phyloP scores from a whole-genome alignment of 73 alveolate species.

The Tetrahymena borealis region DNA sequence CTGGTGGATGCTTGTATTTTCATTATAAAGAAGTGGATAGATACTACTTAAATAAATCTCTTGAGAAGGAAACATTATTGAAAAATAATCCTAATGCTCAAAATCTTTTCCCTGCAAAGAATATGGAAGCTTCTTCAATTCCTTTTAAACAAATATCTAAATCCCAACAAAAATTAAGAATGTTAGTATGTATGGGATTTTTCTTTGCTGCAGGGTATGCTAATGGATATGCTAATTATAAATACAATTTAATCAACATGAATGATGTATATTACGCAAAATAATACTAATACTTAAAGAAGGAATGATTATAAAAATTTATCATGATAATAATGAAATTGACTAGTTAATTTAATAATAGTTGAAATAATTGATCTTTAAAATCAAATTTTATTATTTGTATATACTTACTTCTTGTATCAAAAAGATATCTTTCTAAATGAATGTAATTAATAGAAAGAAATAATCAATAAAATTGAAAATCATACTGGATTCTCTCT shows the following conservation, averaged over 20 bases:
- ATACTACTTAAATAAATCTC: background rate
- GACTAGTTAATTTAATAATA: too few species aligned
- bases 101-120: background rate
- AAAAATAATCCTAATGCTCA: background rate
- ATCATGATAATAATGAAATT: background rate
- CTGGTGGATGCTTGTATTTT: background rate
- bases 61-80: background rate
- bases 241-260: background rate
- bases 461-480: too few species aligned
- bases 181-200: background rate
- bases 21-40: background rate
- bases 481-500: too few species aligned
- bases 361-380: too few species aligned
- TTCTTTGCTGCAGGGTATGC: background rate
- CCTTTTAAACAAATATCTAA: background rate
- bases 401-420: too few species aligned
- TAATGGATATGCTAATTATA: background rate
- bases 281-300: background rate
- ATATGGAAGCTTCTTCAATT: background rate
- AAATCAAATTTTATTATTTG: too few species aligned
- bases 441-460: too few species aligned
- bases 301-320: background rate
- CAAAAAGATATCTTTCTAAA: too few species aligned
- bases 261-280: background rate
- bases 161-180: background rate